Evolutionary conservation across 1,284 basidiomycete species (phyloP).

Genomic region (Volvariella volvacea): DNA sequence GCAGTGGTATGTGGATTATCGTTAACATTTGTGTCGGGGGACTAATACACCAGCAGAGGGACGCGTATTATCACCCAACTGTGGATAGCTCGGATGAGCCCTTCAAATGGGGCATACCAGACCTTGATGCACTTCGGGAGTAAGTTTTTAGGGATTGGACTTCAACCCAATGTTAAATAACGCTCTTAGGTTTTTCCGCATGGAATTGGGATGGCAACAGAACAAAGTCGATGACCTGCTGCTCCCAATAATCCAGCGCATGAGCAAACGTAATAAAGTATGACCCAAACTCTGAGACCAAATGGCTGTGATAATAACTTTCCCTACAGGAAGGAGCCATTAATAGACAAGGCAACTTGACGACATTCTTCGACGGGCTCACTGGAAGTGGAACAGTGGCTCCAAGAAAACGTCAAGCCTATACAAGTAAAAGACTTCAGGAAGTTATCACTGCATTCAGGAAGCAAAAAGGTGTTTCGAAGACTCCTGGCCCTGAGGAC

Average conservation of each 20-base stretch:
- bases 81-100: conserved; percentile 91
- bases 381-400: conserved; percentile 62
- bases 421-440: conserved; percentile 83
- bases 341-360: conserved; percentile 72
- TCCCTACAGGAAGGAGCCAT: conserved; percentile 45
- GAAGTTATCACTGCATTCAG: conserved; percentile 84
- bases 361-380: conserved; percentile 54
- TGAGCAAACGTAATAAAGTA: conserved; percentile 75
- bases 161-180: neutral
- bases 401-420: conserved; percentile 74
- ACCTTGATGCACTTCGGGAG: conserved; percentile 85
- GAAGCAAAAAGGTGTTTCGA: conserved; percentile 20
- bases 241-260: conserved; percentile 89
- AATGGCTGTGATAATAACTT: neutral
- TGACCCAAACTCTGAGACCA: neutral
- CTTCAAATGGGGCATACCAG: conserved; percentile 96
- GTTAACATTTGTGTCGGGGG: neutral
- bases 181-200: conserved; percentile 66
- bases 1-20: conserved; percentile 57
- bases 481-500: conserved; percentile 6
- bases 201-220: conserved; percentile 84
- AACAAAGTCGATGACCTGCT: conserved; percentile 89
- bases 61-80: conserved; percentile 88
- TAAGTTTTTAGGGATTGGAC: conserved; percentile 29
- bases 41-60: conserved; percentile 47